Evolutionary conservation across 2,329 filamentous ascomycete genomes (phyloP), one percentile per base, ranked within the genome.

Genomic region (Monosporascus sp.): DNA sequence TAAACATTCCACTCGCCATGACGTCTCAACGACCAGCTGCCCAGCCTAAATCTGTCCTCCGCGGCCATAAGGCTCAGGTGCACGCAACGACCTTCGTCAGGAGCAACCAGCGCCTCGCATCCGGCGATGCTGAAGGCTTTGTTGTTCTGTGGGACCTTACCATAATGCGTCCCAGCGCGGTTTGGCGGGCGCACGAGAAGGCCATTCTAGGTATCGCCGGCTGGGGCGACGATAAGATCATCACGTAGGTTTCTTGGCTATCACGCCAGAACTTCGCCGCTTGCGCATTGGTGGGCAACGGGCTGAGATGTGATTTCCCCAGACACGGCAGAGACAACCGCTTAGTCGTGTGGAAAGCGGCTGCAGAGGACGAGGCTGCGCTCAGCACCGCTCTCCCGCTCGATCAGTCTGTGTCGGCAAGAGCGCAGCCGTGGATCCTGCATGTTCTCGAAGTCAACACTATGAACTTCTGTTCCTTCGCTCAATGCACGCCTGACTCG

Each of bases 291-390:
- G 43, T 38, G 54, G 17, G 47, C 15, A 43, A 55, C 41, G 47
- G 20, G 24, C 58, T 59, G 49, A 60, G 52, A 57, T 49, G 31
- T 22, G 38, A 31, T 55, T 45, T 53, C 22, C 15, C 54, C 49
- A 97, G 92, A 37, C 92, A 97, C 72, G 93, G 93, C 15, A 83
- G 94, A 67, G 94, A 99, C 67, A 88, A 94, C 67, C 89, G 85
- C 64, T 78, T 97, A 47, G 79, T 88, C 22, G 86, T 96, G 18
- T 99, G 94, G 94, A 86, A 88, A 63, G 67, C 97, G 15, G 72
- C 76, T 14, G 63, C 67, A 37, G 68, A 75, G 8, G 82, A 88
- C 51, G 87, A 94, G 63, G 68, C 76, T 22, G 68, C 74, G 17
- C 75, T 96, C 58, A 88, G 85, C 62, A 85, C 78, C 37, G 74